These are phyloP conservation scores for Apiospora marii DNA, from an alignment of 2,329 filamentous ascomycete genomes.

Conservation along the genomic window DNA sequence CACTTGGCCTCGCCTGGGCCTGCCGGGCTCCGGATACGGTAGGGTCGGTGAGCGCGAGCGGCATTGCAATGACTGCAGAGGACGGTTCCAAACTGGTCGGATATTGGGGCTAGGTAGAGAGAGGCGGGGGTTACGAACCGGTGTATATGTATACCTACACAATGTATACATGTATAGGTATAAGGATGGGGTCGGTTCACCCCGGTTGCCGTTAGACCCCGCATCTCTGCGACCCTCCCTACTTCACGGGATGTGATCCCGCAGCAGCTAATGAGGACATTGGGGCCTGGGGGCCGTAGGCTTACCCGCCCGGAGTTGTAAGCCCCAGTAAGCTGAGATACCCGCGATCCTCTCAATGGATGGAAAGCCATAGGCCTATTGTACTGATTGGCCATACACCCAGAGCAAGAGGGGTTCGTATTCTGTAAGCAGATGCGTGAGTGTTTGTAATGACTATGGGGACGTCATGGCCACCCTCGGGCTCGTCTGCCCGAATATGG, in stretches of 20 bases:
- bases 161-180: not conserved
- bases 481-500: constrained; percentile 3
- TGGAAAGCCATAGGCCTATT: too few relatives aligned
- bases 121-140: not conserved
- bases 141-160: not conserved
- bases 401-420: not conserved
- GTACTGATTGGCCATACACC: not conserved
- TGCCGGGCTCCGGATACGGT: constrained; percentile 19
- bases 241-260: not conserved
- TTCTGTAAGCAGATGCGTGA: not conserved
- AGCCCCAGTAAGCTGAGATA: not conserved
- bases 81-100: not conserved
- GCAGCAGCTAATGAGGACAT: not conserved
- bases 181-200: constrained; percentile 4
- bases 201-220: constrained; percentile 2
- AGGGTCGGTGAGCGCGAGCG: not conserved
- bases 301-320: not conserved
- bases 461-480: not conserved
- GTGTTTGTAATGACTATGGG: not conserved
- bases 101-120: not conserved
- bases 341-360: not conserved
- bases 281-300: constrained; percentile 1
- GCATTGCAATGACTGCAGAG: not conserved
- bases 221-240: not conserved
- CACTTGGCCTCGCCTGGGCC: too few relatives aligned